Conservation (phyloP, 2,329 filamentous ascomycete genomes). For the Arachnomyces sp. region DNA sequence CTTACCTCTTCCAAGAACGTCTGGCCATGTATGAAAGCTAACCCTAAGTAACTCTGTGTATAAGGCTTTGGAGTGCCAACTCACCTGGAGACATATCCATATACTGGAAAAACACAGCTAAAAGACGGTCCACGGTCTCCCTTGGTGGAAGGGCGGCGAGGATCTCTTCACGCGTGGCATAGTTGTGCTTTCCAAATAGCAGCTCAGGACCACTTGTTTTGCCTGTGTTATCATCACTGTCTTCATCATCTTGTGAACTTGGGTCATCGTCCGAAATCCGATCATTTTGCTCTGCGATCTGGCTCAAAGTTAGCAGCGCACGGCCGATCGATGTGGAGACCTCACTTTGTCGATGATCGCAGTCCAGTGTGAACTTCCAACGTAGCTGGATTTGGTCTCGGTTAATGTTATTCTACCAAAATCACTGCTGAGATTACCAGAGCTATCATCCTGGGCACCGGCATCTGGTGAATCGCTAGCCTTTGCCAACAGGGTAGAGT, state of each 20-base stretch:
- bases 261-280: constrained; percentile 8
- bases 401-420: constrained; percentile 14
- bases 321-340: constrained; percentile 15
- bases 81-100: constrained; percentile 3
- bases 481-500: not conserved
- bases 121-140: constrained; percentile 19
- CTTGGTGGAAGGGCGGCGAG: constrained; percentile 21
- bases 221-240: too few relatives aligned
- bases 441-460: too few relatives aligned
- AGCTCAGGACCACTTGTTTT: constrained; percentile 9
- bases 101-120: constrained; percentile 9
- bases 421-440: not conserved
- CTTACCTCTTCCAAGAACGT: constrained; percentile 10
- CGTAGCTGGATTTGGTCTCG: constrained; percentile 21
- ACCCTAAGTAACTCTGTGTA: not conserved
- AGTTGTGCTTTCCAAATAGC: constrained; percentile 18
- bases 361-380: constrained; percentile 24
- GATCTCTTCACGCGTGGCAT: constrained; percentile 22
- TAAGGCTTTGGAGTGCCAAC: not conserved
- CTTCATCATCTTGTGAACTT: constrained; percentile 1
- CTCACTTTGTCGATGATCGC: constrained; percentile 23
- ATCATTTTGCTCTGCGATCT: not conserved
- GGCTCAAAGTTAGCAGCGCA: not conserved
- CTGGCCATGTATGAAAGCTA: constrained; percentile 5
- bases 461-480: too few relatives aligned